Base-by-base conservation (phyloP, 2,329 filamentous ascomycete genomes). In the Exophiala spinifera region DNA sequence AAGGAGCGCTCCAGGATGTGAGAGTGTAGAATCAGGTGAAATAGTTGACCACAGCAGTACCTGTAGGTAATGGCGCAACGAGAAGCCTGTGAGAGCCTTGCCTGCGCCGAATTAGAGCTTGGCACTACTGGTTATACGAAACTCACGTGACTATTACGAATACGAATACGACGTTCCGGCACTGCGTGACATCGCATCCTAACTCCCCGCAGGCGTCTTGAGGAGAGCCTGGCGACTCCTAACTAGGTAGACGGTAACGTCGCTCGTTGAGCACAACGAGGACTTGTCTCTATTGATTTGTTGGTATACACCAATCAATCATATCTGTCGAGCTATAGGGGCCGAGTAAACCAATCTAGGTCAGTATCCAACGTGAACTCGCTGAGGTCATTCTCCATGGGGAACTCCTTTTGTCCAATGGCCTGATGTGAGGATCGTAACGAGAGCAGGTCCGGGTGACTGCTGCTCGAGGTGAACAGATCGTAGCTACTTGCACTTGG, bases 101-200 rank as follows among this genome's bases (percentile, higher is more conserved):
- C 28, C 28, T 31, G 28, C 28, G 28, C 28, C 28, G 28, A 31
- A 10, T 2, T 10, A 31, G n/a, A 17, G 17, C 43, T 52, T 52
- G 44, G 51, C 51, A 39, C 47, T 44, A 46, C 47, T 53, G 46
- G 50, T 42, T 43, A 48, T 34, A 44, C 44, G 28, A 8, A 11
- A 3, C 28, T 31, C 28, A 31, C 28, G 28, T 31, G 28, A 31
- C 28, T 31, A 31, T 10, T 10, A 31, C 28, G 3, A 31, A 10
- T 31, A 31, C 28, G 28, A 31, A 31, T 10, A 31, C 28, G 28
- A 31, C 11, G 3, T 10, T 31, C 3, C 28, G 28, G 28, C 7
- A 10, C 10, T 10, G 28, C 3, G 28, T 10, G n/a, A n/a, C n/a
- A 10, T 31, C 10, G 28, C 28, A 11, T 31, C 4, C 28, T 31